Percentiles rank a stretch among this genome's conserved stretches.
Conservation (phyloP, 2,329 filamentous ascomycete genomes). For the Verruconis gallopava region DNA sequence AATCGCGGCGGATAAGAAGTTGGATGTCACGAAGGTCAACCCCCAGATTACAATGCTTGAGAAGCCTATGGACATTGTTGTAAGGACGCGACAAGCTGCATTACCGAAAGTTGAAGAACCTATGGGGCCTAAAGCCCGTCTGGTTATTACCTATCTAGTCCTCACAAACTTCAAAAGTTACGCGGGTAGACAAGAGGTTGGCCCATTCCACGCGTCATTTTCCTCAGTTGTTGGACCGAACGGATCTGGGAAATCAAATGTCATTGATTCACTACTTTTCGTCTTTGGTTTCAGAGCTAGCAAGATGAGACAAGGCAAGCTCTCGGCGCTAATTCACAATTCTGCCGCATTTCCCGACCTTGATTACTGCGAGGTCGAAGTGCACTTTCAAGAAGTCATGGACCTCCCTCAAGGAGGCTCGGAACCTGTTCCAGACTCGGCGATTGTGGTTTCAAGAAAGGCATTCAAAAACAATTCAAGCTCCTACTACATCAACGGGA, state of each 20-base stretch:
- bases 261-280: slow-evolving; percentile 94
- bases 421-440: slow-evolving; percentile 69
- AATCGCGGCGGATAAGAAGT: slow-evolving; percentile 11
- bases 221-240: slow-evolving; percentile 97
- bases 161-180: slow-evolving; percentile 99
- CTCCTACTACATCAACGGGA: slow-evolving; percentile 93
- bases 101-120: slow-evolving; percentile 49
- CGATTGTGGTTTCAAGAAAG: slow-evolving; percentile 75
- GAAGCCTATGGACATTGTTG: slow-evolving; percentile 83
- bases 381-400: slow-evolving; percentile 91
- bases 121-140: slow-evolving; percentile 65
- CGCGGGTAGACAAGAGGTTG: slow-evolving; percentile 85
- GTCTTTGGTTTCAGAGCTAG: slow-evolving; percentile 98
- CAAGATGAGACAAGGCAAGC: slow-evolving; percentile 98
- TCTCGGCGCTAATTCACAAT: slow-evolving; percentile 95
- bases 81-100: slow-evolving; percentile 63
- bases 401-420: slow-evolving; percentile 67
- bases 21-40: slow-evolving; percentile 54
- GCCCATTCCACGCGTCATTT: slow-evolving; percentile 92
- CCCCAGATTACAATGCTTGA: slow-evolving; percentile 68
- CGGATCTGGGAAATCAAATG: slow-evolving; percentile 95
- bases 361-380: slow-evolving; percentile 86
- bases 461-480: slow-evolving; percentile 98
- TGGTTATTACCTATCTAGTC: slow-evolving; percentile 84
- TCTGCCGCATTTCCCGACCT: slow-evolving; percentile 77